Percentiles rank a stretch among this genome's conserved stretches.
Evolutionary conservation across 768 basidiomycete genomes (phyloP).

Genomic region (Suillus americanus): DNA sequence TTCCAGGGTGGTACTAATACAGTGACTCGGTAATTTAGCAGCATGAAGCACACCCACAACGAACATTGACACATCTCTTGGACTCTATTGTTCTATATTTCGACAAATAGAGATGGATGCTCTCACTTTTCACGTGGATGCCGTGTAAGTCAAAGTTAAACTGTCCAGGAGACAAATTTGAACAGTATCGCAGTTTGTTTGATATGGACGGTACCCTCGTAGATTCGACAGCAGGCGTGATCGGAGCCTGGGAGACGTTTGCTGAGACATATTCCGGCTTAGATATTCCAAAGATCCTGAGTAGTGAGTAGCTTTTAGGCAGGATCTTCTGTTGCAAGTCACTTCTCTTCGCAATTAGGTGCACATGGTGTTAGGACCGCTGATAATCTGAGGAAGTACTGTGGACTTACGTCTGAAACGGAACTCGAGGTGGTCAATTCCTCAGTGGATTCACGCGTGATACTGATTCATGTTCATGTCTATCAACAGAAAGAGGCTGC

Average conservation of each 20-base stretch:
- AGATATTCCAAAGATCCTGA: slow-evolving; percentile 59
- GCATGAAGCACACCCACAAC: not conserved
- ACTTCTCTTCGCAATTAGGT: slow-evolving; percentile 36
- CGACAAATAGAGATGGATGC: slow-evolving; percentile 24
- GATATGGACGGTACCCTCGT: slow-evolving; percentile 86
- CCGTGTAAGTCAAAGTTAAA: slow-evolving; percentile 32
- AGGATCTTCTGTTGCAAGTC: slow-evolving; percentile 1
- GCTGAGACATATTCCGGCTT: slow-evolving; percentile 65
- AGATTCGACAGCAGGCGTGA: slow-evolving; percentile 81
- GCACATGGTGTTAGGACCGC: slow-evolving; percentile 83
- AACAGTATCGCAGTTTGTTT: slow-evolving; percentile 52
- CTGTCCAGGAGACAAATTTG: not conserved
- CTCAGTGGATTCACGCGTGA: not conserved
- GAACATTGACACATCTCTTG: slow-evolving; percentile 12
- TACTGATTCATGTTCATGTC: slow-evolving; percentile 7
- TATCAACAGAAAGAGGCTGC: slow-evolving; percentile 57
- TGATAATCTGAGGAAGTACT: slow-evolving; percentile 76
- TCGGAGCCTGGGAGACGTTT: slow-evolving; percentile 83
- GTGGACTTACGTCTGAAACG: slow-evolving; percentile 64
- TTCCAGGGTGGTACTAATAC: slow-evolving; percentile 1
- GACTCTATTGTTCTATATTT: slow-evolving; percentile 17
- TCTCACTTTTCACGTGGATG: slow-evolving; percentile 37
- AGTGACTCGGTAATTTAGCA: not conserved
- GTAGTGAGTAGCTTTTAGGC: slow-evolving; percentile 44
- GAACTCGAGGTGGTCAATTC: slow-evolving; percentile 58